These are phyloP conservation scores for Neurospora tetrasperma DNA, from an alignment of 495 filamentous ascomycete genomes.

Conservation along the genomic window DNA sequence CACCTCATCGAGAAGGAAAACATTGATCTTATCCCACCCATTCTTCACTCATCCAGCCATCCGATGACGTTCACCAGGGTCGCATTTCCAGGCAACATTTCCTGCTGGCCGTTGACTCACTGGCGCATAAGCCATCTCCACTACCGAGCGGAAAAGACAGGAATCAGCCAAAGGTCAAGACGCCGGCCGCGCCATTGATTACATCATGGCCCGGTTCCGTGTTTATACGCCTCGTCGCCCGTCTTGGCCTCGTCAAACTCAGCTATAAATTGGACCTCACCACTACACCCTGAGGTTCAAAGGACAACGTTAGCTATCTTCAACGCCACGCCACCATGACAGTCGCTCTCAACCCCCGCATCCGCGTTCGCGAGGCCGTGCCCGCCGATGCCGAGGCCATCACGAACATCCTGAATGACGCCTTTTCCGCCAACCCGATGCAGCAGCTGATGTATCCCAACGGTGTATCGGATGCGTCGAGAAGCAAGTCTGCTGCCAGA, in stretches of 20 bases:
- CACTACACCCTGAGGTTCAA: neutral
- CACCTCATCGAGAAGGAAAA: neutral
- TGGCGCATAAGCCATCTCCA: neutral
- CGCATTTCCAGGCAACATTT: neutral
- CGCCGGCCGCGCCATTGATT: neutral
- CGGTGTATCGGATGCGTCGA: constrained; percentile 6
- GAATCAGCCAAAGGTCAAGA: neutral
- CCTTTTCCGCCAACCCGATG: constrained; percentile 17
- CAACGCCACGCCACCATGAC: constrained; percentile 7
- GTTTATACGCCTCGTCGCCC: neutral
- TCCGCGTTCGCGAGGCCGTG: constrained; percentile 18
- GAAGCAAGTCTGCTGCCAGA: constrained; percentile 6
- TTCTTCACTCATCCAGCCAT: neutral
- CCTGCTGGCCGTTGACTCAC: neutral
- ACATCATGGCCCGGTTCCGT: neutral
- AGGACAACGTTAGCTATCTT: neutral
- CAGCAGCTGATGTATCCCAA: constrained; percentile 18
- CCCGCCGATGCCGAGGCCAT: constrained; percentile 13
- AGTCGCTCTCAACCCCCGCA: constrained; percentile 5
- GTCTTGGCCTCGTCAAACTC: neutral
- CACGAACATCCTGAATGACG: constrained; percentile 11
- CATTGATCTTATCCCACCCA: neutral
- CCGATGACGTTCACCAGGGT: neutral
- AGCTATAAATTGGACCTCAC: neutral
- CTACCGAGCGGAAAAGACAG: neutral